phyloP scores from a whole-genome alignment of 148 eudicot species.

The Agrostemma githago region DNA sequence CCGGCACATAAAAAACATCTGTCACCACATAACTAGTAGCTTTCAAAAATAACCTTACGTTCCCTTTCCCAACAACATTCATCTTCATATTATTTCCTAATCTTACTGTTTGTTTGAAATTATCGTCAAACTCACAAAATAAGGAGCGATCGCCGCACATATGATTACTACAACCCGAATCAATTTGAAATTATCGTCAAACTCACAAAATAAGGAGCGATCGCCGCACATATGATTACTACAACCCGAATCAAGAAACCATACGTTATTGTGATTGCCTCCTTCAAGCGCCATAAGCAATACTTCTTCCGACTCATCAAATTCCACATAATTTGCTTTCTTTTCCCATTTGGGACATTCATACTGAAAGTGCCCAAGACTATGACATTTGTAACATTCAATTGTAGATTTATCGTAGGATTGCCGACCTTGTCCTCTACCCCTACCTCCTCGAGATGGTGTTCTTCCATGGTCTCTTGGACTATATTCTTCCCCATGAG shows the following conservation, averaged over 20 bases:
- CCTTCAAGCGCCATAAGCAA: not conserved
- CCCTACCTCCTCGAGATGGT: not conserved
- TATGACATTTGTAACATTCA: too few species aligned
- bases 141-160: too few species aligned
- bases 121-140: too few species aligned
- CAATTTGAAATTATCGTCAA: constrained; percentile 4
- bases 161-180: too few species aligned
- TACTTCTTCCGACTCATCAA: not conserved
- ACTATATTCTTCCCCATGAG: not conserved
- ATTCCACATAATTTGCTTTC: not conserved
- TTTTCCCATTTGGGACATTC: too few species aligned
- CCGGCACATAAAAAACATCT: not conserved
- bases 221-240: constrained; percentile 21
- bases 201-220: not conserved
- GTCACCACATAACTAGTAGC: not conserved
- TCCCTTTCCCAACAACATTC: not conserved
- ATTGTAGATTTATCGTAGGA: too few species aligned
- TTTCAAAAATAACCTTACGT: not conserved
- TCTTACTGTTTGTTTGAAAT: constrained; percentile 13
- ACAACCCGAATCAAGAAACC: constrained; percentile 17
- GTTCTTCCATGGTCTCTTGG: not conserved
- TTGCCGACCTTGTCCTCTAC: too few species aligned
- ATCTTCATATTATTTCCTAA: not conserved
- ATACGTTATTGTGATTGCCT: not conserved
- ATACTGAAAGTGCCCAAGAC: too few species aligned